Evolutionary conservation across 257 asterid species (phyloP), one percentile per base, ranked within the genome.

Genomic region (Lycium ferocissimum): DNA sequence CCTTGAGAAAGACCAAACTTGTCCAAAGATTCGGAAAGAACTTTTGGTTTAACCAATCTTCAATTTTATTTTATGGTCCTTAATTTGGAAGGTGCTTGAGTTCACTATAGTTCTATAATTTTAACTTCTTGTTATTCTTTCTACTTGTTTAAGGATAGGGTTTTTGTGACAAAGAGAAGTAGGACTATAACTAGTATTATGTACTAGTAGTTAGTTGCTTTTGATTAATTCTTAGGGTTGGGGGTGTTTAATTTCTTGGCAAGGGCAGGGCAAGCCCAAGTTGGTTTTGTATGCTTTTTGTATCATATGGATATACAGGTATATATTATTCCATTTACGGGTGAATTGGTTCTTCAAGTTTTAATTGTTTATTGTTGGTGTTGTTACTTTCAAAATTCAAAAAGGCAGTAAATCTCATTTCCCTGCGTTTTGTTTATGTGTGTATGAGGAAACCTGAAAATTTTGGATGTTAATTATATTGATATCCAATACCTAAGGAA

Each of bases 31-130:
- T 69, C 54, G 67, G 66, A 75, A 86, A 11, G 85, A 90, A 82
- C 83, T 89, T 76, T 80, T 92, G 89, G 88, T 91, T 73, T 93
- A 90, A 92, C 53, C 65, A 66, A 40, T 17, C 9, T 82, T 26
- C 6, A 11, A 5, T 37, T 33, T 62, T 65, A 11, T 11, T 9
- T 18, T 12, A 70, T 83, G 82, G 8, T 45, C 79, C 65, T 37
- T 40, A 40, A 3, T 13, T 83, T 18, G 78, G 51, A 69, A 49
- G 65, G 63, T 10, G 63, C 1, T 78, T 49, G 13, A 78, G 13
- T 76, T 63, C 8, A 18, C 37, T 47, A 20, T 75, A 47, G 38
- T n/a, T 75, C 37, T 81, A 43, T 43, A 81, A 33, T 45, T 17
- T 37, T 84, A 59, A 59, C 61, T 76, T 84, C 4, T 67, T 65